These are phyloP conservation scores for Gracilaria caudata DNA, from an alignment of 23 red algal species.

Conservation along the genomic window DNA sequence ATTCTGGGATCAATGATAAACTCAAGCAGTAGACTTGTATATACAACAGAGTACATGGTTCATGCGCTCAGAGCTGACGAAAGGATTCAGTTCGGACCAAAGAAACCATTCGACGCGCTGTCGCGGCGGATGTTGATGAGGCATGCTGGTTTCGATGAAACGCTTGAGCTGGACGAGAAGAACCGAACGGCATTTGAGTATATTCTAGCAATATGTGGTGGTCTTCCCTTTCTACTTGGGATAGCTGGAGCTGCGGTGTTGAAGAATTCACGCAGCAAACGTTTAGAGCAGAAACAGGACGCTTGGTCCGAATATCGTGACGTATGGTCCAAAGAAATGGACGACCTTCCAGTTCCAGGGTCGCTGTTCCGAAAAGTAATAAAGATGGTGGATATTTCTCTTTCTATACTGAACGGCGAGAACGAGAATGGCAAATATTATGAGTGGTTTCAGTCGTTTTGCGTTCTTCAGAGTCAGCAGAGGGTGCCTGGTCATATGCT, in stretches of 20 bases:
- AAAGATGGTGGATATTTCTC: not conserved
- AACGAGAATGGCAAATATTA: not conserved
- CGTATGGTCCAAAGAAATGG: not conserved
- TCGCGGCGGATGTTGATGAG: not conserved
- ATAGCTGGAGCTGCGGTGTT: not conserved
- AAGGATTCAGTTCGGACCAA: not conserved
- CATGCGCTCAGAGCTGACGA: not conserved
- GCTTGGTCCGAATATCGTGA: not conserved
- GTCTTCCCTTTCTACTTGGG: not conserved
- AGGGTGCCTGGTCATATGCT: not conserved
- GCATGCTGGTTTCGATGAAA: not conserved
- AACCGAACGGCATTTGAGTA: not conserved
- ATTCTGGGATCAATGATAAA: not conserved
- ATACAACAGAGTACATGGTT: not conserved
- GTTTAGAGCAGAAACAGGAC: not conserved
- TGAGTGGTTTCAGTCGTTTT: not conserved
- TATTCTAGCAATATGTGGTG: not conserved
- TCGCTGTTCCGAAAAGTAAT: not conserved
- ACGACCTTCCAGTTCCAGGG: too few relatives aligned
- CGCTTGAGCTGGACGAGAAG: not conserved
- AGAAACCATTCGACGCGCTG: not conserved
- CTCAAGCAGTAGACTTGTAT: not conserved
- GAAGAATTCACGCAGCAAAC: not conserved
- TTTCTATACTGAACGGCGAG: not conserved
- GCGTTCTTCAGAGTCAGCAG: not conserved